Base-by-base conservation (phyloP, 1,284 basidiomycete genomes). In the Fomitopsis betulina region DNA sequence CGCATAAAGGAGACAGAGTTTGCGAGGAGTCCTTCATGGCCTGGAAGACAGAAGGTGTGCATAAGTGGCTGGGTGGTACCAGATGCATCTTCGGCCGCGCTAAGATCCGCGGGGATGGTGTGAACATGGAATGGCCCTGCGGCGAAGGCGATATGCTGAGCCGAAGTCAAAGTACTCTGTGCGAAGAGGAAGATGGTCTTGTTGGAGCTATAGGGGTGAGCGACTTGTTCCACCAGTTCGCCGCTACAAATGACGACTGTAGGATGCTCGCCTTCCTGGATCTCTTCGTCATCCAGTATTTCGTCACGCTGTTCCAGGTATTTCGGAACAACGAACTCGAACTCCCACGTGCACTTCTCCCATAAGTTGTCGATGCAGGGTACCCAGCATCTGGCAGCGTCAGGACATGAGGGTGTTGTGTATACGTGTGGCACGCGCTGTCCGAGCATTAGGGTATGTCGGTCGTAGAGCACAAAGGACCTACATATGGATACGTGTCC, bases 271-370 rank as follows among this genome's bases (percentile, higher is more conserved):
- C 85, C 81, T n/a, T 77, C 75, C 23, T 63, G 70, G 35, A 76
- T 74, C 30, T 86, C 83, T 42, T 78, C 80, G 55, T 87, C 85
- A 50, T 82, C 79, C 19, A 74, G 67, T 52, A 81, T 78, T 13
- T 70, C 66, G 25, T 78, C 79, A n/a, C 76, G 76, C 59, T 92
- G 89, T 67, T 93, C 90, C 10, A 96, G 77, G 65, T 86, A 89
- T 59, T 90, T 85, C 45, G 96, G 96, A 21, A 98, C 96, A 57
- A 98, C 86, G 70, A 98, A 93, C 71, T 98, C 94, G 56, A 99
- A 89, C 70, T 99, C 97, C 97, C 97, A 99, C 2, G 96, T 97
- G 68, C 93, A 98, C 67, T 94, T 88, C 73, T 98, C 96, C 93
- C 94, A 98, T 13, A 96, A 74, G 69, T 87, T 93, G 73, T 99